Evolutionary conservation across 2,329 filamentous ascomycete genomes (phyloP), one percentile per base, ranked within the genome.

Genomic region (Alternaria burnsii): DNA sequence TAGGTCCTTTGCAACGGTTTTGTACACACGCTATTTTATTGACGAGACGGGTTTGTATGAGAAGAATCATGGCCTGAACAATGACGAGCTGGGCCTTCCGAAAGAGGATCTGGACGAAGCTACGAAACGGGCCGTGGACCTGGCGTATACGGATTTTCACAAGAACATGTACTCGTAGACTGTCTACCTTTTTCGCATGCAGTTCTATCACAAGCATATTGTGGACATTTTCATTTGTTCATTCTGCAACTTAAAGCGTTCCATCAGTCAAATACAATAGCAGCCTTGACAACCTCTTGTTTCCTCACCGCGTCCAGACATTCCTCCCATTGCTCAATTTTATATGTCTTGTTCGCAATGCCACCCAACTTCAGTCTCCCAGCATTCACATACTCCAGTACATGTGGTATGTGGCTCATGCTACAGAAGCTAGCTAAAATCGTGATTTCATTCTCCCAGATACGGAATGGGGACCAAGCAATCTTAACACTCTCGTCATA

Each of bases 211-310:
- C 8, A 22, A 16, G 12, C 12, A 6, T 34, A 16, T 9, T n/a
- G 0, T 34, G 12, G 18, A 16, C 7, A 4, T 14, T 48, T 2
- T 16, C 9, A 47, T 42, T 16, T 5, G 40, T 22, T 42, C 10
- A 44, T 18, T 14, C 5, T 24, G 20, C 11, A 22, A 22, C 12
- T 14, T 5, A 22, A 42, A 14, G 18, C 11, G 40, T 8, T 42
- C 14, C 5, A 52, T 57, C 28, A 68, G 3, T 91, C 88, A 70
- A 91, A 91, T 47, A 88, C 85, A 76, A 92, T 91, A 16, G 88
- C 88, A 53, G 89, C 89, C 83, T 92, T 92, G 75, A 92, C 91
- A 60, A 89, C 89, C 54, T 81, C 86, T 83, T 91, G 91, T 80
- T 90, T 88, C 71, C 84, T 87, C 82, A 92, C 91, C 58, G 86